phyloP scores from a whole-genome alignment of 306 rosid genomes.

The Vigna mungo region DNA sequence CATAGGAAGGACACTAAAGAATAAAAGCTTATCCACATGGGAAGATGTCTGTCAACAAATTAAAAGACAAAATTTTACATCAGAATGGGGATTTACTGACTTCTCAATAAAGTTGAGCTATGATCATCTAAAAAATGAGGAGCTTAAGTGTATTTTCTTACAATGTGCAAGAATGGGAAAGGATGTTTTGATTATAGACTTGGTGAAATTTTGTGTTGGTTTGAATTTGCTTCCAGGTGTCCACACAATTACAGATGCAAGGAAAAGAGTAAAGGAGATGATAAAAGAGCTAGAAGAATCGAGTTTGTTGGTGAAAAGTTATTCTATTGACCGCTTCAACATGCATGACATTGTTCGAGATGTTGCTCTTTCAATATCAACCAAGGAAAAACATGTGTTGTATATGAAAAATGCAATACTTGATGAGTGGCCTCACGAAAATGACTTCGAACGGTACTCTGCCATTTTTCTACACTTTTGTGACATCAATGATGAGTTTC shows the following conservation, averaged over 20 bases:
- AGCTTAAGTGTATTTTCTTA: background rate
- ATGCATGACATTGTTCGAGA: constrained; percentile 30
- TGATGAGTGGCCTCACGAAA: constrained; percentile 38
- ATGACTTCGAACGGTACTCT: constrained; percentile 3
- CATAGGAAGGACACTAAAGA: background rate
- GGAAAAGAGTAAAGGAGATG: background rate
- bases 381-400: background rate
- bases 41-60: background rate
- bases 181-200: constrained; percentile 20
- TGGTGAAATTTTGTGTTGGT: constrained; percentile 29
- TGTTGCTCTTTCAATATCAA: constrained; percentile 31
- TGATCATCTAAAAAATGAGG: constrained; percentile 26
- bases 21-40: background rate
- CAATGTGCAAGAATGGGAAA: constrained; percentile 35
- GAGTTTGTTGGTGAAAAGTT: constrained; percentile 6
- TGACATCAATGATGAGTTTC: constrained; percentile 7
- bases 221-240: constrained; percentile 9
- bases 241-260: background rate
- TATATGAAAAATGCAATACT: background rate
- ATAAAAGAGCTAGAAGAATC: constrained; percentile 3
- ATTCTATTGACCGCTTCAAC: background rate
- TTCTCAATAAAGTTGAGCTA: constrained; percentile 31
- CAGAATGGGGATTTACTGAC: background rate
- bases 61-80: background rate
- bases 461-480: background rate